Evolutionary conservation across 441 rosid species (phyloP).

Genomic region (Dalechampia spathulata): DNA sequence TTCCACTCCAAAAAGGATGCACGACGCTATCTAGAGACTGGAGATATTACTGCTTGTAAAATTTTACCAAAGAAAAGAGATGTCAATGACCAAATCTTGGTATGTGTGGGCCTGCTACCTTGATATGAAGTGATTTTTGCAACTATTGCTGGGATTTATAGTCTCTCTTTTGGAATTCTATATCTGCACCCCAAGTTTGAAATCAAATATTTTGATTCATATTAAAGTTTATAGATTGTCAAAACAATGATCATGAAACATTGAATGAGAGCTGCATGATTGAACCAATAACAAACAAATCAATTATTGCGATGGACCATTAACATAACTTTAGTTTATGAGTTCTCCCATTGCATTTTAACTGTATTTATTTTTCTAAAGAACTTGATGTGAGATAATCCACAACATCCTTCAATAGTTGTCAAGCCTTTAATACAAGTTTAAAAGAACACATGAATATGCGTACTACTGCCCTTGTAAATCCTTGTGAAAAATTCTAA

Average conservation of each 20-base stretch:
- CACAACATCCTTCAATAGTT: no score
- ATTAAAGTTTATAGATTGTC: no score
- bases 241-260: no score
- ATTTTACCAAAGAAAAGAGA: constrained; percentile 15
- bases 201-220: background rate
- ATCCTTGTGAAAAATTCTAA: background rate
- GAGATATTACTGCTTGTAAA: constrained; percentile 25
- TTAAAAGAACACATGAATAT: no score
- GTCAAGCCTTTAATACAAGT: no score
- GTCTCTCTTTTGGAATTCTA: background rate
- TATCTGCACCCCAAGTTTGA: background rate
- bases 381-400: no score
- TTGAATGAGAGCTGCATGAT: no score
- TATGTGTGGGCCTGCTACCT: constrained; percentile 13
- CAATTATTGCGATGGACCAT: no score
- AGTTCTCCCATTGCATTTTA: no score
- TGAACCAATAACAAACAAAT: no score
- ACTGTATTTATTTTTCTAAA: no score
- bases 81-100: constrained; percentile 14
- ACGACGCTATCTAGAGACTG: constrained; percentile 32
- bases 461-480: background rate
- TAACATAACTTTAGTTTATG: no score
- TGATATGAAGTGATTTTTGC: background rate
- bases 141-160: background rate
- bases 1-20: constrained; percentile 36